Evolutionary conservation across 1,284 basidiomycete genomes (phyloP).

Genomic region (Neolentinus lepideus): DNA sequence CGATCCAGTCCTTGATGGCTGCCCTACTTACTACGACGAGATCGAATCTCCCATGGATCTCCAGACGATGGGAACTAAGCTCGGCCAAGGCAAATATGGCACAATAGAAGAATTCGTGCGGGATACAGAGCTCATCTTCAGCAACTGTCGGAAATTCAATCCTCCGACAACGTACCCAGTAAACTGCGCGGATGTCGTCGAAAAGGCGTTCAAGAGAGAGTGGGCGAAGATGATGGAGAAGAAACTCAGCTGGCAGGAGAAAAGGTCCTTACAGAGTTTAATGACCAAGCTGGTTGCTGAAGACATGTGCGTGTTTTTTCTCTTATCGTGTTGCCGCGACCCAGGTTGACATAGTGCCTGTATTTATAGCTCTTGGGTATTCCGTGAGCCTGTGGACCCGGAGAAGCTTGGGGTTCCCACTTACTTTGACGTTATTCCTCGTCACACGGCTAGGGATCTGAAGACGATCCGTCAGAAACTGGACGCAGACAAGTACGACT

Average conservation of each 20-base stretch:
- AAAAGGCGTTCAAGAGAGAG: constrained; percentile 77
- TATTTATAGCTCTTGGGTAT: constrained; percentile 57
- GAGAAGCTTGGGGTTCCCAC: constrained; percentile 72
- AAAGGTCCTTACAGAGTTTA: constrained; percentile 69
- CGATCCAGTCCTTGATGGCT: constrained; percentile 77
- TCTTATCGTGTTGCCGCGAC: neutral
- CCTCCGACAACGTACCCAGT: constrained; percentile 73
- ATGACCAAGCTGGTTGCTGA: constrained; percentile 72
- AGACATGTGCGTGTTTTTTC: constrained; percentile 45
- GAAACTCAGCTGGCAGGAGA: constrained; percentile 76
- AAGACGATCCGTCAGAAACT: constrained; percentile 78
- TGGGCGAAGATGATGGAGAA: constrained; percentile 78
- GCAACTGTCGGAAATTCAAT: constrained; percentile 89
- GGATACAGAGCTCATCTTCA: constrained; percentile 82
- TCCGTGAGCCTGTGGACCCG: constrained; percentile 83
- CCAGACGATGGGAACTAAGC: constrained; percentile 72
- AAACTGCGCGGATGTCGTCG: constrained; percentile 65
- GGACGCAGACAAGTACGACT: constrained; percentile 78
- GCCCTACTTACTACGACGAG: constrained; percentile 92
- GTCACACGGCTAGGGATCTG: constrained; percentile 85
- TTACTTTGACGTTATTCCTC: constrained; percentile 78
- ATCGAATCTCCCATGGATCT: constrained; percentile 96
- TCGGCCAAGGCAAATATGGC: constrained; percentile 61
- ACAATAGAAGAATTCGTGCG: constrained; percentile 78
- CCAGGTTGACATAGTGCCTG: constrained; percentile 3